Evolutionary conservation across 2,329 filamentous ascomycete species (phyloP), one percentile per base, ranked within the genome.

Genomic region (Microdochium bolleyi): DNA sequence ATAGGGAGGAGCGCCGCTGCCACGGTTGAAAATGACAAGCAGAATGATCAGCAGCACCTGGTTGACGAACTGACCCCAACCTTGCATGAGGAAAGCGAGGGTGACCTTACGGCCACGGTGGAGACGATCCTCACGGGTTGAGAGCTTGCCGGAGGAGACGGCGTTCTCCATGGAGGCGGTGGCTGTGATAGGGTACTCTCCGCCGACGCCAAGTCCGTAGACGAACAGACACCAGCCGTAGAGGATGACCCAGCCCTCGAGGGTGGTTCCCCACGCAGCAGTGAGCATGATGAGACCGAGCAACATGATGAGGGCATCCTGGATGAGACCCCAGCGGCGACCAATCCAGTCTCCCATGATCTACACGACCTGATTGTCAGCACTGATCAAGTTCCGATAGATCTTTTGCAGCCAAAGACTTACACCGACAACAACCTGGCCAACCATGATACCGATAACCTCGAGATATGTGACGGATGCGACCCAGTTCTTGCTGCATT

Each of bases 101-200:
- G 91, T 96, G 67, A 96, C 92, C 71, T 95, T 95, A 65, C 92
- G 89, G 58, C 92, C 92, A 72, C 92, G 90, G 75, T 97, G 92
- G 51, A 97, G 84, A 67, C 92, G 89, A 68, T 97, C 92, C 52
- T 96, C 90, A 57, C 86, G 87, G 54, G 91, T 96, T 7, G 92
- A 96, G 52, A 96, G 74, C 68, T 87, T 92, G 56, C 92, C 92
- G 37, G 89, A 74, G n/a, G 88, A 84, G 48, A 92, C 87, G 16
- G 89, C 87, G 64, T 92, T 90, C 69, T 96, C 91, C 84, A 97
- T 95, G 55, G 91, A 92, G 9, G 89, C 91, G 13, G 92, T 96
- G 19, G 92, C 92, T 32, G 92, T 97, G 80, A 96, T 96, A 57
- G 92, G 92, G 67, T 97, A 96, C 73, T 96, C 92, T 60, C 91